A percentile compares a stretch with the other conserved stretches of the same genome.
phyloP scores from a whole-genome alignment of 2,329 filamentous ascomycete species.

The Aureobasidium zeae region DNA sequence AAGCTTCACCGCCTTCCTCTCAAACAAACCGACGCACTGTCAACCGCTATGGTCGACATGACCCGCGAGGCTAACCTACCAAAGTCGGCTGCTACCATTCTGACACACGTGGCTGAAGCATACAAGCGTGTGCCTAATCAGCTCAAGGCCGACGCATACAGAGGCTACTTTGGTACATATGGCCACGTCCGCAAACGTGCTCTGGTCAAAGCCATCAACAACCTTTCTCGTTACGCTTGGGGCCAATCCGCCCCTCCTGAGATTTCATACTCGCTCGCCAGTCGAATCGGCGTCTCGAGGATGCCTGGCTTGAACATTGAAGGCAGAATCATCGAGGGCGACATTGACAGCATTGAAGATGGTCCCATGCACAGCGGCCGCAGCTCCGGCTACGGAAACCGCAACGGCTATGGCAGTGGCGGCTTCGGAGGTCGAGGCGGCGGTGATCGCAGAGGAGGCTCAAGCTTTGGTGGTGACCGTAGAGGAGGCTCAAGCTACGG shows the following conservation, averaged over 20 bases:
- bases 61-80: conserved; percentile 33
- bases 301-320: conserved; percentile 26
- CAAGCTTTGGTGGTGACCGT: conserved; percentile 9
- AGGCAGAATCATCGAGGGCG: conserved; percentile 1
- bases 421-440: conserved; percentile 1
- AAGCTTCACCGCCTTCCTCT: conserved; percentile 54
- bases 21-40: conserved; percentile 44
- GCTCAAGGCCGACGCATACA: conserved; percentile 44
- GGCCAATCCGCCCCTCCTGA: conserved; percentile 44
- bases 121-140: conserved; percentile 35
- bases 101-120: conserved; percentile 35
- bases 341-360: conserved; percentile 18
- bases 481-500: conserved; percentile 14
- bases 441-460: conserved; percentile 1
- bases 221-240: conserved; percentile 44
- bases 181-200: conserved; percentile 31
- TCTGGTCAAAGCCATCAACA: conserved; percentile 45
- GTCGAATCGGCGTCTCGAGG: conserved; percentile 23
- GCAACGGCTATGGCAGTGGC: conserved; percentile 1
- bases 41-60: conserved; percentile 42
- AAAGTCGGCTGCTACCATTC: conserved; percentile 33
- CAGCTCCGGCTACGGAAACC: conserved; percentile 11
- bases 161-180: conserved; percentile 48
- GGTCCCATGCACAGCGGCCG: conserved; percentile 20
- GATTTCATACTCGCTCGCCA: conserved; percentile 25